A percentile compares a stretch with the other conserved stretches of the same genome.
Evolutionary conservation across 371 early-diverging fungal genomes (phyloP).

Genomic region (Syncephalastrum sp.): DNA sequence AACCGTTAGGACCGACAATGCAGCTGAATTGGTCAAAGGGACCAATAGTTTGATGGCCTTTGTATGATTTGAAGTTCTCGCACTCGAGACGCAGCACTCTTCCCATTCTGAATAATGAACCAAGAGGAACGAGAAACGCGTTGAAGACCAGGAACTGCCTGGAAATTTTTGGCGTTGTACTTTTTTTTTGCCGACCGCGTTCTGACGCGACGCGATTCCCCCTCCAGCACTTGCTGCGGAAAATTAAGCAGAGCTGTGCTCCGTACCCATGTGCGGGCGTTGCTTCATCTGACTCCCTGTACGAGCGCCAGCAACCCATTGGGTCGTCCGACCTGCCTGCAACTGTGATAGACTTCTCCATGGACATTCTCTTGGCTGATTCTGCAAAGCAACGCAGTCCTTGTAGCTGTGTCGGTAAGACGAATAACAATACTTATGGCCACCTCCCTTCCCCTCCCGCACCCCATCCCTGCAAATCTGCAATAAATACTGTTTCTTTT

Average conservation of each 20-base stretch:
- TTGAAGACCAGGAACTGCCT: background rate
- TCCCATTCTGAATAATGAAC: conserved; percentile 56
- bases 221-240: background rate
- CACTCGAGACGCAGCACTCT: conserved; percentile 89
- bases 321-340: background rate
- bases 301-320: no score
- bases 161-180: background rate
- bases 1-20: conserved; percentile 99
- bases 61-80: conserved; percentile 99
- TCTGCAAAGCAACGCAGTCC: no score
- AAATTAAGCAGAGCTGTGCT: no score
- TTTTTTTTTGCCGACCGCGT: conserved; percentile 6
- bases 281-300: no score
- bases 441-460: no score
- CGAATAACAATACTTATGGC: no score
- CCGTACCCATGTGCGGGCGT: no score
- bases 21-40: conserved; percentile 97
- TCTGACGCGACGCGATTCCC: background rate
- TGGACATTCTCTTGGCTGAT: no score
- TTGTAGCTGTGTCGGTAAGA: no score
- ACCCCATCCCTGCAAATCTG: no score
- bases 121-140: conserved; percentile 5
- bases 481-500: no score
- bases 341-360: background rate
- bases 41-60: conserved; percentile 90